phyloP scores from a whole-genome alignment of 208 protist species.

The Crithidia fasciculata region DNA sequence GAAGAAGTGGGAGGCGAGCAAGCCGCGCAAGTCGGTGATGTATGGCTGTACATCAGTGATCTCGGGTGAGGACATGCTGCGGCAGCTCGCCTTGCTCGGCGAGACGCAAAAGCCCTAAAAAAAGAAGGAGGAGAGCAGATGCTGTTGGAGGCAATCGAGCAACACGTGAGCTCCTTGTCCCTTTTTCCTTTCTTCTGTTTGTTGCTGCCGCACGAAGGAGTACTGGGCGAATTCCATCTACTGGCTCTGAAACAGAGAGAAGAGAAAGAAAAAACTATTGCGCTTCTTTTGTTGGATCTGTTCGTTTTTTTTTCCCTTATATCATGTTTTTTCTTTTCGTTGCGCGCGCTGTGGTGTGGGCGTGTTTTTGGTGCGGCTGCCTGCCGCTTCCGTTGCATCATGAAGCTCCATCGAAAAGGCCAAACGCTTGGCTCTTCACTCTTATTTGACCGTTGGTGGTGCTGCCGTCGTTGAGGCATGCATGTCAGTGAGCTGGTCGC shows the following conservation, averaged over 20 bases:
- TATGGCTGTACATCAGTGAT: conserved; percentile 88
- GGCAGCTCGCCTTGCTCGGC: conserved; percentile 71
- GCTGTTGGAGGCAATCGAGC: too few species aligned
- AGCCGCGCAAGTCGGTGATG: conserved; percentile 76
- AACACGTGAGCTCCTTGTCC: conserved; percentile 1
- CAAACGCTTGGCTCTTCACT: too few species aligned
- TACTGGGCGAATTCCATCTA: too few species aligned
- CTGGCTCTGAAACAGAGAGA: too few species aligned
- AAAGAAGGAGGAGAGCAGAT: neutral
- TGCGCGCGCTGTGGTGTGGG: neutral
- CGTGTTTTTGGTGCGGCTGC: too few species aligned
- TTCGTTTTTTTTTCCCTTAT: neutral
- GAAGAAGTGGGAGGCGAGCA: conserved; percentile 80
- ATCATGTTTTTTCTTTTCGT: neutral
- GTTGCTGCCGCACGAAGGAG: neutral
- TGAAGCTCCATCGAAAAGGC: too few species aligned
- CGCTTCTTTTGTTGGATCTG: neutral
- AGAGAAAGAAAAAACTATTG: too few species aligned
- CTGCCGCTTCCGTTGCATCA: too few species aligned
- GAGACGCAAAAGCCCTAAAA: conserved; percentile 13
- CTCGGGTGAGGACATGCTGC: conserved; percentile 80
- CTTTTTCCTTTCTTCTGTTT: conserved; percentile 16
- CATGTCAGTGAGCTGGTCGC: too few species aligned
- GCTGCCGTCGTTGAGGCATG: too few species aligned
- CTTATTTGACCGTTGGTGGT: too few species aligned